Base-by-base conservation (phyloP, 805 yeast species). In the Hanseniaspora pseudoguilliermondii region DNA sequence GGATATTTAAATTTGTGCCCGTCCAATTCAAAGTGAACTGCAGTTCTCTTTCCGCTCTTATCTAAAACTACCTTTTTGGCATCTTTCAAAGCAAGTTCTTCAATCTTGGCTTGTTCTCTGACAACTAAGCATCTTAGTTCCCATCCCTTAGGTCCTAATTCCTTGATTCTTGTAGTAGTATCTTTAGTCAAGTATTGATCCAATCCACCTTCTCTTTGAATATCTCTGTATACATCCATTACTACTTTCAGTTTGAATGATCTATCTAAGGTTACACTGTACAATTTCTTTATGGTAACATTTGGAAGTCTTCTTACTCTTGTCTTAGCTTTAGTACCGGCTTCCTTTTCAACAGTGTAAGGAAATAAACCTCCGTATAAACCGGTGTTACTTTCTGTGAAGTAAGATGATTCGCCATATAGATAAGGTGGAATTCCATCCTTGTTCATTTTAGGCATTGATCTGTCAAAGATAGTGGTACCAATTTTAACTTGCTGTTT, bases 111-210 rank as follows among this genome's bases (percentile, higher is more conserved):
- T 52, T 42, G 49, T 10, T 57, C 47, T 36, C 69, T 70, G 64
- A 91, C 68, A 16, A 93, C 81, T 57, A 81, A 78, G 68, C 84
- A 90, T 65, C 91, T 83, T 61, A 93, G 74, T 63, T 79, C 79
- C 97, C 97, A 93, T 36, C 97, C 98, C 57, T 79, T 75, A 55
- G 90, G 84, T 0, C 98, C 98, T 65, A 93, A 73, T 67, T 93
- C 95, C 73, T 93, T 93, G 60, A 87, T 75, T 72, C 98, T 78
- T 2, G 95, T 95, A 6, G 95, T 75, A 61, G 85, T 87, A 58
- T 89, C 95, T 70, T 93, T 93, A 44, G 81, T 76, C 59, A 93
- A 69, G 66, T 93, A 93, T 60, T 82, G 82, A 66, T 93, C 99
- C 57, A 93, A 74, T 5, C 99, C 98, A 59, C 98, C 98, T 68